Evolutionary conservation across 345 rosid genomes (phyloP), one percentile per base, ranked within the genome.

Genomic region (Populus nigra): DNA sequence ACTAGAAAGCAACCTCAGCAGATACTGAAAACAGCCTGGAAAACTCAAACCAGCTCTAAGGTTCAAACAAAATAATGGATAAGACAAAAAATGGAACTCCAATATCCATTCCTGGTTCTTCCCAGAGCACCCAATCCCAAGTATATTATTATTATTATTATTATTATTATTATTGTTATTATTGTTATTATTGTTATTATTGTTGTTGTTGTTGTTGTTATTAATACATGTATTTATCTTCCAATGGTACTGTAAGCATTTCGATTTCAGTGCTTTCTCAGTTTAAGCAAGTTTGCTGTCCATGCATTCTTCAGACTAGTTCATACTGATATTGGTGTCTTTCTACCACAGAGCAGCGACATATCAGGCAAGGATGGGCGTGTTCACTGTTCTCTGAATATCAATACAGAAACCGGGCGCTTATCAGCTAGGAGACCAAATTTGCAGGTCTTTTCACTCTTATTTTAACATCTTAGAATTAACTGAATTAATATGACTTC

Each of bases 391-490:
- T 96, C 99, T 75, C 83, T 96, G 74, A 96, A 96, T 83, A 96
- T 96, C 86, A 96, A 96, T 79, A 96, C 98, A 33, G 98, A 93
- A 87, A 96, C 99, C 16, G 98, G 99, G 68, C 93, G 97, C n/a
- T 88, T 96, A 81, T 96, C 99, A 69, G 99, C 99, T 62, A 92
- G 99, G 86, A 91, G 98, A 78, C 99, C 98, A 69, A 93, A 90
- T 86, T 90, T 96, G 85, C 98, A 96, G 94, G 98, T 96, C 77
- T 9, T 96, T 93, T 49, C 71, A 62, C 68, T 72, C 59, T 69
- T 68, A 71, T 61, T 36, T 13, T 18, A 67, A 33, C 11, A 18
- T 8, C n/a, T 65, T 65, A 17, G 39, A 65, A 27, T 65, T 38
- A 74, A 18, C 20, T 75, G 8, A 35, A 50, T 74, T 36, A 75